A percentile compares a stretch with the other conserved stretches of the same genome.
phyloP scores from a whole-genome alignment of 768 basidiomycete species.

The Lentinula edodes region DNA sequence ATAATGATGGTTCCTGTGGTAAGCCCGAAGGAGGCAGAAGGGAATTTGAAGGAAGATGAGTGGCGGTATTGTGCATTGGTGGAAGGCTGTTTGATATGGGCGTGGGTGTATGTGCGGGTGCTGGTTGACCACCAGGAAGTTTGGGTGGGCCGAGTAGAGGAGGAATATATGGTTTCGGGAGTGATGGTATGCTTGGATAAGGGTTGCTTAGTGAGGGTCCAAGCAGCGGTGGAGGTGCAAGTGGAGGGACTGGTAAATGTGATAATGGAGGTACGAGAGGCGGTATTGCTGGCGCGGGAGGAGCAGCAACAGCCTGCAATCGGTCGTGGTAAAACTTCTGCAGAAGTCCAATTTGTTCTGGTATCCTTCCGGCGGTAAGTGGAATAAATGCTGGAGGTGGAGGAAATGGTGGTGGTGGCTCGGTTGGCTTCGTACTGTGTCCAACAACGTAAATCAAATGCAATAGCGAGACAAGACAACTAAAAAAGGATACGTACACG shows the following conservation, averaged over 20 bases:
- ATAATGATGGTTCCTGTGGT: background rate
- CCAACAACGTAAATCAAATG: conserved; percentile 1
- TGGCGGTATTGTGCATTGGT: background rate
- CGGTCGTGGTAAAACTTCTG: conserved; percentile 66
- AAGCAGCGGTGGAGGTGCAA: conserved; percentile 11
- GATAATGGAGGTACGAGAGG: background rate
- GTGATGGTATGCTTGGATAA: conserved; percentile 8
- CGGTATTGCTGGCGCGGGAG: conserved; percentile 17
- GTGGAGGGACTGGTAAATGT: conserved; percentile 10
- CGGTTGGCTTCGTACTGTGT: conserved; percentile 54
- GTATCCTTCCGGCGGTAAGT: conserved; percentile 58
- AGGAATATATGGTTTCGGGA: conserved; percentile 1
- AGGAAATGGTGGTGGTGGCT: conserved; percentile 80
- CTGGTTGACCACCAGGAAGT: background rate
- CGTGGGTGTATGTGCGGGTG: background rate
- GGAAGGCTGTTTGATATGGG: background rate
- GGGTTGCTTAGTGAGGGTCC: conserved; percentile 10
- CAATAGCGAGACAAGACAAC: background rate
- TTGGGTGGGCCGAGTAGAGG: background rate
- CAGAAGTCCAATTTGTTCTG: conserved; percentile 82
- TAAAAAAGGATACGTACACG: conserved; percentile 36
- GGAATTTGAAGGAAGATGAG: background rate
- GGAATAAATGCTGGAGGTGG: conserved; percentile 79
- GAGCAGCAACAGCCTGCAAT: conserved; percentile 37
- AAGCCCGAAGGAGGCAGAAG: background rate